These are phyloP conservation scores for Paramecium caudatum DNA, from an alignment of 73 alveolate species.

Conservation along the genomic window DNA sequence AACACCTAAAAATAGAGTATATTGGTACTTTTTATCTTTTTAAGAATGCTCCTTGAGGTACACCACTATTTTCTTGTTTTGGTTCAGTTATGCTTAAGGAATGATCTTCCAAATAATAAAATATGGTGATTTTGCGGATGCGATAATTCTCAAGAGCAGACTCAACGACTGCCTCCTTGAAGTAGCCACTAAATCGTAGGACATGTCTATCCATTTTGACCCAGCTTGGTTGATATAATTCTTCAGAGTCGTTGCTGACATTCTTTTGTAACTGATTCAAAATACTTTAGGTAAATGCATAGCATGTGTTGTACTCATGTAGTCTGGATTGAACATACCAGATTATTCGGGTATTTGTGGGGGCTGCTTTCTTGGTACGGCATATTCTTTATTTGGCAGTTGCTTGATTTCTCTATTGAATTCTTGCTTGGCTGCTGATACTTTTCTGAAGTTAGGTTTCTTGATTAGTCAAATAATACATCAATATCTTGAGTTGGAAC, in stretches of 20 bases:
- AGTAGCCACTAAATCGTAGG: constrained; percentile 91
- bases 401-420: constrained; percentile 78
- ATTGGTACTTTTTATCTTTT: constrained; percentile 81
- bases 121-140: constrained; percentile 84
- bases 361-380: constrained; percentile 79
- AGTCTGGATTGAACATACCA: constrained; percentile 81
- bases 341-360: constrained; percentile 76
- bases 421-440: constrained; percentile 82
- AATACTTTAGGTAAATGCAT: constrained; percentile 74
- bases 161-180: constrained; percentile 96
- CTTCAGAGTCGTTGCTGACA: constrained; percentile 80
- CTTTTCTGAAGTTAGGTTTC: constrained; percentile 78
- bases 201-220: constrained; percentile 95
- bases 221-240: constrained; percentile 94
- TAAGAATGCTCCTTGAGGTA: constrained; percentile 95
- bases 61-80: constrained; percentile 90
- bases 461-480: constrained; percentile 68
- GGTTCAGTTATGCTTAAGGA: constrained; percentile 90
- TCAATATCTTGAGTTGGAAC: constrained; percentile 87
- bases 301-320: constrained; percentile 80
- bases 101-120: constrained; percentile 93
- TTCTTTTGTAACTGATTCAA: constrained; percentile 9
- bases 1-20: constrained; percentile 63
- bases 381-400: constrained; percentile 68
- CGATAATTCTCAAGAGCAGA: constrained; percentile 93